Base-by-base conservation (phyloP, 768 basidiomycete species). In the Artomyces pyxidatus region DNA sequence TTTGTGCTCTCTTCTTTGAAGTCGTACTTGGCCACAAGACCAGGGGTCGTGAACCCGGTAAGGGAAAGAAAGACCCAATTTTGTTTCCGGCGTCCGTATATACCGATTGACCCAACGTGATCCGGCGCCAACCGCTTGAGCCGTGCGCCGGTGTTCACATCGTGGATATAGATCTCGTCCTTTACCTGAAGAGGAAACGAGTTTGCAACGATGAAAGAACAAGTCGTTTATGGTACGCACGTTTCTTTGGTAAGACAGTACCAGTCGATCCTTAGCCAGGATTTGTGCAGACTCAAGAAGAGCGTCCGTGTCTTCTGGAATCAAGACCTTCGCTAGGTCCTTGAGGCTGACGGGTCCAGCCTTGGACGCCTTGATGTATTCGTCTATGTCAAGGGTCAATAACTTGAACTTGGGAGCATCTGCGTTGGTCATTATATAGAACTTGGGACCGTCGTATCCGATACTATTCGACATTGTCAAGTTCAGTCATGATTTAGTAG, bases 101-200 rank as follows among this genome's bases (percentile, higher is more conserved):
- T 61, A 9, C 69, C 68, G 23, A 80, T 73, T 4, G 81, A 69
- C 21, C 88, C 88, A 32, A 91, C 80, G 49, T 83, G 81, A 45
- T 83, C 78, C 12, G 74, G 65, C 4, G 75, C 83, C 21, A 91
- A 63, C 14, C 80, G 82, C 17, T 64, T 61, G 44, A 85, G 53
- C 42, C 67, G 71, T 53, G 68, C 56, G 23, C 88, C 88, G 4
- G 64, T 62, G 41, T 73, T 67, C 29, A 76, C 56, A 43, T 54
- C 68, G 65, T 86, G 81, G 37, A 92, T 61, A 63, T 88, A 86
- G 27, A 91, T 71, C 63, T 88, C 84, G 58, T 90, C 86, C 51
- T 81, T 83, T 59, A 90, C 85, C 85, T 83, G 50, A 16, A 14
- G 19, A 8, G 47, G 10, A 22, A 23, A 16, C 40, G 16, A 21